Conservation (phyloP, 495 filamentous ascomycete species). For the Staphylotrichum longicolle region DNA sequence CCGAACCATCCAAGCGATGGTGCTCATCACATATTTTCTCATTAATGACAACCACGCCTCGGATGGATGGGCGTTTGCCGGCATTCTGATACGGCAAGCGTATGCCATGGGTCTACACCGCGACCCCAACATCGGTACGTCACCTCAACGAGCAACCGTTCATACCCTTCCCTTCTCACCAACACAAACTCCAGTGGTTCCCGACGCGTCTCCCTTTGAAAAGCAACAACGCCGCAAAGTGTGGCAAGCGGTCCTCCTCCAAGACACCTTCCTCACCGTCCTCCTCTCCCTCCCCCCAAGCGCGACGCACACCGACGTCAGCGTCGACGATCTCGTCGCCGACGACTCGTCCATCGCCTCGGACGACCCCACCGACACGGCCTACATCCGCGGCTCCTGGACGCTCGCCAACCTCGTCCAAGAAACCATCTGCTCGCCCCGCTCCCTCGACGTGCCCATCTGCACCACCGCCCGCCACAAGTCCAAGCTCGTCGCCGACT, state of each 20-base stretch:
- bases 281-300: constrained; percentile 67
- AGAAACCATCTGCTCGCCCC: constrained; percentile 63
- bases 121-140: constrained; percentile 62
- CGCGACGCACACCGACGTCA: constrained; percentile 70
- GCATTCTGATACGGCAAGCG: constrained; percentile 65
- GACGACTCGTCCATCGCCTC: constrained; percentile 47
- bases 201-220: constrained; percentile 57
- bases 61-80: constrained; percentile 73
- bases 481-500: constrained; percentile 58
- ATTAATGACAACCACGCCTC: constrained; percentile 77
- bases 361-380: constrained; percentile 57
- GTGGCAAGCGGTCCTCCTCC: constrained; percentile 71
- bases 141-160: background rate
- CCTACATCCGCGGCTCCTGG: constrained; percentile 69
- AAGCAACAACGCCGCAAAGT: constrained; percentile 69
- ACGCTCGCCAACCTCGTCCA: constrained; percentile 69
- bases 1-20: constrained; percentile 70
- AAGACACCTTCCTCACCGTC: constrained; percentile 76
- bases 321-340: constrained; percentile 61
- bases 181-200: constrained; percentile 44
- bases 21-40: constrained; percentile 69
- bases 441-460: constrained; percentile 63
- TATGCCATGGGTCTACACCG: constrained; percentile 75
- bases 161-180: constrained; percentile 6
- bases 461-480: constrained; percentile 57